These are phyloP conservation scores for Thelonectria rubi DNA, from an alignment of 2,329 filamentous ascomycete genomes.

Conservation along the genomic window DNA sequence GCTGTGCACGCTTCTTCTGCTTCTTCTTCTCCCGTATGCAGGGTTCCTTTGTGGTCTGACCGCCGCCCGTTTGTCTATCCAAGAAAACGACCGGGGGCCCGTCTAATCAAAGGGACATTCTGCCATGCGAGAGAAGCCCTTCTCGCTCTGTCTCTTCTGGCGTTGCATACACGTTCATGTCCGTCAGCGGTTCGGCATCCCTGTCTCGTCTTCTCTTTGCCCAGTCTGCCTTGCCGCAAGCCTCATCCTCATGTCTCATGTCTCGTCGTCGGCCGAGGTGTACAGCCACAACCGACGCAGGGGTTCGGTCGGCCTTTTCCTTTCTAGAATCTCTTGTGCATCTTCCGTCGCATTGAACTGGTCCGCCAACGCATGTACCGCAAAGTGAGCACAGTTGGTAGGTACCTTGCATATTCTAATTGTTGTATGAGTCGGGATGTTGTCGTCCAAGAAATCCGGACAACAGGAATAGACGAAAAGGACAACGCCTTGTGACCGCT, in stretches of 20 bases:
- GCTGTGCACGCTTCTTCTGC: slow-evolving; percentile 13
- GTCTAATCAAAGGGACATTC: not conserved
- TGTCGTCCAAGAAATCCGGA: not conserved
- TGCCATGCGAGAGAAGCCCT: not conserved
- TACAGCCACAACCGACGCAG: slow-evolving; percentile 10
- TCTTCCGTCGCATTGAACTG: not conserved
- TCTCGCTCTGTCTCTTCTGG: not conserved
- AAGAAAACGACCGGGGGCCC: too few species aligned
- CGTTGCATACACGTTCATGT: slow-evolving; percentile 1
- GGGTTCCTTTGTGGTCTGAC: slow-evolving; percentile 25
- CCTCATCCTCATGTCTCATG: slow-evolving; percentile 5
- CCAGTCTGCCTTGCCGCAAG: slow-evolving; percentile 16
- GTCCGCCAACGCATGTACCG: not conserved
- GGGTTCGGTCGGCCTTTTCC: not conserved
- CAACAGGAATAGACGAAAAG: not conserved
- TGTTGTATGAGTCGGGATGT: slow-evolving; percentile 18
- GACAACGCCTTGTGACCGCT: slow-evolving; percentile 3
- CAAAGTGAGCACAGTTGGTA: not conserved
- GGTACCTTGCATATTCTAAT: not conserved
- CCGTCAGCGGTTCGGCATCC: slow-evolving; percentile 1
- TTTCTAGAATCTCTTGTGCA: slow-evolving; percentile 1
- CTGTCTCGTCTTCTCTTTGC: not conserved
- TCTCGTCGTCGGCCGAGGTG: not conserved
- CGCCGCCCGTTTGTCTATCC: too few species aligned
- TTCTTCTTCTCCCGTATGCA: not conserved